Base-by-base conservation (phyloP, 768 basidiomycete genomes). In the Trametes elegans region DNA sequence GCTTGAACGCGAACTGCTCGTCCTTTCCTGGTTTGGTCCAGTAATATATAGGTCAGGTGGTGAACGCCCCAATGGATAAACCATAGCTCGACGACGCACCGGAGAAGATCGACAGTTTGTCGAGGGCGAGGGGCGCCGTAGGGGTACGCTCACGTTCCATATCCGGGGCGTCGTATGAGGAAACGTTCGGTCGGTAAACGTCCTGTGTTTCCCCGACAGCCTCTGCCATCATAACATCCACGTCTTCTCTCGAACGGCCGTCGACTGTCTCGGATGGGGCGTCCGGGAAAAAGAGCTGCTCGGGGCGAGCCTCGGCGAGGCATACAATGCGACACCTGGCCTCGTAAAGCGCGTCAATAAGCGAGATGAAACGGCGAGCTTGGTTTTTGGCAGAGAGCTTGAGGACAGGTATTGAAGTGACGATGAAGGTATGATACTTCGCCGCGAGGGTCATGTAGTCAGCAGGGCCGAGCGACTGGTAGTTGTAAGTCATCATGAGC, bases 1-100 rank as follows among this genome's bases (percentile, higher is more conserved):
- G 76, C 69, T 80, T 81, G 73, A 78, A 84, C 1, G 81, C 80
- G 62, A 84, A 84, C 31, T 79, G 76, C 66, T 85, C 83, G 60
- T 84, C 84, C 64, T 83, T 73, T 14, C 79, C 82, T 67, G 70
- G 4, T 19, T 4, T 14, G 11, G n/a, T 16, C 9, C 7, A n/a
- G 24, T n/a, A 11, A 13, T 35, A 23, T 32, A 23, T 19, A 13
- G n/a, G 29, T 32, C 67, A 47, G 29, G 43, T 27, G 9, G n/a
- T 10, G 24, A 10, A 26, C 13, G n/a, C 18, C 10, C 18, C 28
- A 32, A 26, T 10, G 41, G 16, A 5, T 38, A 26, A 41, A 21
- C 6, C 9, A 35, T 35, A 36, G 16, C 32, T 18, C 23, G 4
- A 28, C n/a, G 27, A 64, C 70, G 18, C 49, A 74, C 75, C 73